Evolutionary conservation across 371 early-diverging fungal species (phyloP), one percentile per base, ranked within the genome.

Genomic region (Paraphysoderma sedebokerense): DNA sequence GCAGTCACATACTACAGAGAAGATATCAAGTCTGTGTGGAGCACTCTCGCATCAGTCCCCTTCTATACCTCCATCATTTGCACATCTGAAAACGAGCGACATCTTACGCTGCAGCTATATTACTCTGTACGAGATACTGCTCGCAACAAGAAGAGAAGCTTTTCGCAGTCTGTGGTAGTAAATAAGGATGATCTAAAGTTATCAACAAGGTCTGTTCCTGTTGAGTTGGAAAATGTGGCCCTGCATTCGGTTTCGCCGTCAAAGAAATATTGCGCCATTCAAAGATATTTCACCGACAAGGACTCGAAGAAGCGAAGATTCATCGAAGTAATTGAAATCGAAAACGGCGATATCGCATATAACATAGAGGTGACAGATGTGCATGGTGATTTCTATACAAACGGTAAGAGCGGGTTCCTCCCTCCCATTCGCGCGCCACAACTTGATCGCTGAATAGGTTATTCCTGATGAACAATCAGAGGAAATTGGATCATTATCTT

Each of bases 341-440:
- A 59, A 17, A 52, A 58, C 11, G 65, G 61, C 17, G 46, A 46
- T 7, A 56, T 76, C 23, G 47, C 52, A 17, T 59, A 59, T 33
- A 51, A 57, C 13, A 53, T 67, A 47, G 72, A 77, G 15, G 76
- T 78, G 23, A 65, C 76, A 5, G 55, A 63, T 20, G 37, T 49
- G 28, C 80, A 80, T 34, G 79, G 74, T 19, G 66, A 63, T 23
- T 79, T 81, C 51, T 81, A 75, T 48, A 51, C 59, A 8, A 79
- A 81, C 51, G 54, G 64, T 38, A 66, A 20, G 44, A 11, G n/a
- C n/a, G n/a, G n/a, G 11, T 46, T 5, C 11, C 5, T 26, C 8
- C 4, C 4, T 46, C 3, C 3, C 4, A 4, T 41, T 3, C 19
- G 3, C 20, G 2, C 46, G 15, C 17, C 3, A 39, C 6, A 39